A percentile compares a stretch with the other conserved stretches of the same genome.
phyloP scores from a whole-genome alignment of 176 grass and related monocot species.

The Neostapfia colusana region DNA sequence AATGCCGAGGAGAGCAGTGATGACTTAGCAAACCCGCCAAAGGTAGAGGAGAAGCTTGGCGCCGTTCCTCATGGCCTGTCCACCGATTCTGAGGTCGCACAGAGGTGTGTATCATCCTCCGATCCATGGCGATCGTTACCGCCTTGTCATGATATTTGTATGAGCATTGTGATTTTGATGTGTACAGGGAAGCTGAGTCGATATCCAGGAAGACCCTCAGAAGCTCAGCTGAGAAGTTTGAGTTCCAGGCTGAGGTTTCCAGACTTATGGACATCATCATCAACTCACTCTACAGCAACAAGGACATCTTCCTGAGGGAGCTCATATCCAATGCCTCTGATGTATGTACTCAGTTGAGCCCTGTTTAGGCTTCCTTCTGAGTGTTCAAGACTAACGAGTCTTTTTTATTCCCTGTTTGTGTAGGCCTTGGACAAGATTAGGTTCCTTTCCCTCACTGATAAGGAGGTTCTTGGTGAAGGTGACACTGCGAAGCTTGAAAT shows the following conservation, averaged over 20 bases:
- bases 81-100: conserved; percentile 76
- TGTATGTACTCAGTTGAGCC: conserved; percentile 30
- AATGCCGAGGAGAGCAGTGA: conserved; percentile 87
- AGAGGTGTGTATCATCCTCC: conserved; percentile 41
- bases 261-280: conserved; percentile 99
- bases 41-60: conserved; percentile 92
- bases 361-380: conserved; percentile 6
- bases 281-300: conserved; percentile 99
- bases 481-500: conserved; percentile 97
- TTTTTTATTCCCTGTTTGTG: background rate
- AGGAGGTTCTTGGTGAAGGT: conserved; percentile 83
- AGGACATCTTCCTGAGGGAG: conserved; percentile 97
- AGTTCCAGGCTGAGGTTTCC: conserved; percentile 99
- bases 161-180: conserved; percentile 20
- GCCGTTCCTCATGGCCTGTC: conserved; percentile 81
- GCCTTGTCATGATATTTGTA: background rate
- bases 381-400: background rate
- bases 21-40: conserved; percentile 68
- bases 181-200: conserved; percentile 77
- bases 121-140: background rate
- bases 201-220: conserved; percentile 91
- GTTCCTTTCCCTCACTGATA: conserved; percentile 89
- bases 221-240: conserved; percentile 81
- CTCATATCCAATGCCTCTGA: conserved; percentile 99
- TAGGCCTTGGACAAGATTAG: conserved; percentile 98